Evolutionary conservation across 2,329 filamentous ascomycete species (phyloP).

Genomic region (Pestalotiopsis sp.): DNA sequence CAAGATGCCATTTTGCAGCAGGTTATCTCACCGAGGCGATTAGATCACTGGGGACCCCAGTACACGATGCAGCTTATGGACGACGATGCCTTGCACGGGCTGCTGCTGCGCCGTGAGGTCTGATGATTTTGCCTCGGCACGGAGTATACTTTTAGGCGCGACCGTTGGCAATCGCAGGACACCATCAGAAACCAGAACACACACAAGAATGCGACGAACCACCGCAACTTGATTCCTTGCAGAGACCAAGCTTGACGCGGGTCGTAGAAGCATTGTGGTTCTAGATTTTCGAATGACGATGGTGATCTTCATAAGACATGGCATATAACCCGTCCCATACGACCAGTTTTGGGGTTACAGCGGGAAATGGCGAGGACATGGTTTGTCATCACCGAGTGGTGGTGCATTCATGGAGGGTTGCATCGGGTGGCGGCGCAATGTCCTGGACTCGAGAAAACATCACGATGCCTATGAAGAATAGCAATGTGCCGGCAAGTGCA

Average conservation of each 20-base stretch:
- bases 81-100: not conserved
- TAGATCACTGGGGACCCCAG: not conserved
- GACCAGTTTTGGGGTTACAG: not conserved
- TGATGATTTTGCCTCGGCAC: not conserved
- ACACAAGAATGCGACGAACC: not conserved
- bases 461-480: not conserved
- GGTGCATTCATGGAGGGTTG: not conserved
- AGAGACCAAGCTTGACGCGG: conserved; percentile 17
- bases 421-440: not conserved
- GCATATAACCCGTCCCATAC: conserved; percentile 26
- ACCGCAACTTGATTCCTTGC: conserved; percentile 17
- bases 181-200: not conserved
- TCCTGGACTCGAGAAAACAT: not conserved
- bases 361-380: not conserved
- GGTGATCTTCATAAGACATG: conserved; percentile 35
- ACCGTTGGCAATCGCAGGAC: not conserved
- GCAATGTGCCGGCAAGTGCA: not conserved
- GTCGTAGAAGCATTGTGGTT: conserved; percentile 8
- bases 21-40: not conserved
- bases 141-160: not conserved
- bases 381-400: not conserved
- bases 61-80: not conserved
- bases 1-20: not conserved
- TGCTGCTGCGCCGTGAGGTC: not conserved
- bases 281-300: not conserved